Conservation (phyloP, 345 rosid genomes). For the Populus simonii region DNA sequence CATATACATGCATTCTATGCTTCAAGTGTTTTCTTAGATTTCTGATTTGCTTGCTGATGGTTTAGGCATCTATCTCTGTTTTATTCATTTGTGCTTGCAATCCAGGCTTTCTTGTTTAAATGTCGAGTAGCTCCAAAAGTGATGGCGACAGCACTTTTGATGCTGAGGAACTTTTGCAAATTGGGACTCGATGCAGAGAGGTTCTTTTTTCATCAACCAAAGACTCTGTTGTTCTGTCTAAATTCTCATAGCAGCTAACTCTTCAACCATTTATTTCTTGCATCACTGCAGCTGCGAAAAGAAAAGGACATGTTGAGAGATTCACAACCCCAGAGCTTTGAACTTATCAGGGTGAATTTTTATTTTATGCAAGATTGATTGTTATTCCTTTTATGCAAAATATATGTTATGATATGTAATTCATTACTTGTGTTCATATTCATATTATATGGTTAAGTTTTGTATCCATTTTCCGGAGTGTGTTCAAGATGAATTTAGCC, state of each 20-base stretch:
- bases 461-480: background rate
- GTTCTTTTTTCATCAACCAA: background rate
- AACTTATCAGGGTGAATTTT: conserved; percentile 59
- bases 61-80: background rate
- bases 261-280: background rate
- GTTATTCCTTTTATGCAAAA: background rate
- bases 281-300: conserved; percentile 57
- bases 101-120: conserved; percentile 8
- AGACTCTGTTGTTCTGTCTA: background rate
- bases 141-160: conserved; percentile 37
- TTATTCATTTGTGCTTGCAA: background rate
- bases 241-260: background rate
- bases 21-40: background rate
- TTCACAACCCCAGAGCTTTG: conserved; percentile 66
- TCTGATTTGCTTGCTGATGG: background rate
- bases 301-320: conserved; percentile 68
- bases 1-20: background rate
- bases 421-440: background rate
- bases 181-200: conserved; percentile 57
- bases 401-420: background rate
- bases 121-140: conserved; percentile 50
- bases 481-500: background rate
- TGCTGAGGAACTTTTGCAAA: conserved; percentile 51
- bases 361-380: background rate
- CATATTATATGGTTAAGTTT: background rate